Percentiles rank a stretch among this genome's conserved stretches.
phyloP scores from a whole-genome alignment of 2,329 filamentous ascomycete genomes.

The Cladophialophora carrionii region DNA sequence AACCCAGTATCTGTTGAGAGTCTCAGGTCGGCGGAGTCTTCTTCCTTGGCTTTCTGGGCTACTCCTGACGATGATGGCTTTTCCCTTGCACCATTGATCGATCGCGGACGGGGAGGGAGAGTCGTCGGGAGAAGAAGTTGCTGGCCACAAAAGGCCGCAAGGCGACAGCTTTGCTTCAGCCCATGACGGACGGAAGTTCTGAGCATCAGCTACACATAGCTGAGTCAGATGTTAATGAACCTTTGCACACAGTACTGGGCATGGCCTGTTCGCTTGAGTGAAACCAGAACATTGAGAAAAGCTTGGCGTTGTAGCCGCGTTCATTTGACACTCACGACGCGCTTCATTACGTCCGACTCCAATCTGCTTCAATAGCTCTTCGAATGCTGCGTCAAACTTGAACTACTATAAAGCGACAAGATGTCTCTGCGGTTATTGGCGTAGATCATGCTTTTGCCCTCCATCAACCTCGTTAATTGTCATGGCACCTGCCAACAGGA shows the following conservation, averaged over 20 bases:
- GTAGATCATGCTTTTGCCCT: no score
- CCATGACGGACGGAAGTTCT: conserved; percentile 21
- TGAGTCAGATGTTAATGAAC: background rate
- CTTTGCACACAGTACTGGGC: background rate
- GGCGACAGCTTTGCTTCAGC: conserved; percentile 18
- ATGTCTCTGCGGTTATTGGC: no score
- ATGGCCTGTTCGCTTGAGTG: background rate
- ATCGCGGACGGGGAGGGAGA: background rate
- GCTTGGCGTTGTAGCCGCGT: no score
- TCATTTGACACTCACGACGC: no score
- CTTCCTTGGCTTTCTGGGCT: background rate
- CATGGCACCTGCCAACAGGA: no score
- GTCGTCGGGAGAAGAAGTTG: background rate
- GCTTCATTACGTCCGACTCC: no score
- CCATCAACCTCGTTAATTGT: no score
- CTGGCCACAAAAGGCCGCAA: background rate
- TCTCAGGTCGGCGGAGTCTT: background rate
- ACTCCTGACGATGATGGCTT: background rate
- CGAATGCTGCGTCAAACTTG: no score
- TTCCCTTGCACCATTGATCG: conserved; percentile 5
- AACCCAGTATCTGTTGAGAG: background rate
- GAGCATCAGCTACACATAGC: conserved; percentile 27
- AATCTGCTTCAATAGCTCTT: no score
- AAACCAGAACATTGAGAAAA: no score
- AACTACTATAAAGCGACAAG: no score